Conservation (phyloP, 768 basidiomycete species). For the Leccinum barrowsii region DNA sequence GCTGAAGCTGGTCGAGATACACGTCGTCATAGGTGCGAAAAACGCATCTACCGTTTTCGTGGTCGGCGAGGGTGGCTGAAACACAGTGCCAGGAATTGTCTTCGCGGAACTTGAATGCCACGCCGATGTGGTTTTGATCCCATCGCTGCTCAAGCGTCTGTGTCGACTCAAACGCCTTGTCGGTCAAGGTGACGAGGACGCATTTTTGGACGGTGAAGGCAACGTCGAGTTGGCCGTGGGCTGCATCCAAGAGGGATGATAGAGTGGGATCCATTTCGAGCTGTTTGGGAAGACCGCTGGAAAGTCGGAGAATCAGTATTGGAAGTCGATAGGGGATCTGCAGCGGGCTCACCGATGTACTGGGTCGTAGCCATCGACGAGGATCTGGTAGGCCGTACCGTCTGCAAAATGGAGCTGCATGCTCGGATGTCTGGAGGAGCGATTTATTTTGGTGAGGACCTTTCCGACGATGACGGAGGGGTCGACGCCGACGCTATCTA, state of each 20-base stretch:
- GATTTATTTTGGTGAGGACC: slow-evolving; percentile 36
- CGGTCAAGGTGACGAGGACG: slow-evolving; percentile 49
- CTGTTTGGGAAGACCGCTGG: slow-evolving; percentile 51
- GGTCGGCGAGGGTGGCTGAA: slow-evolving; percentile 58
- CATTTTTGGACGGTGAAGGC: slow-evolving; percentile 49
- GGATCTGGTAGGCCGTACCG: slow-evolving; percentile 43
- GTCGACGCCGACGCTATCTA: slow-evolving; percentile 34
- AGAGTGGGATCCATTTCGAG: slow-evolving; percentile 50
- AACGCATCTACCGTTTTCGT: slow-evolving; percentile 43
- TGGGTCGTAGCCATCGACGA: slow-evolving; percentile 64
- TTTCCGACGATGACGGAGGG: slow-evolving; percentile 44
- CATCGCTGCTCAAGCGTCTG: slow-evolving; percentile 28
- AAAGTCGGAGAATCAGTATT: background rate
- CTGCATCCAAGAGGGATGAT: slow-evolving; percentile 40
- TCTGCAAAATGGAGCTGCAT: slow-evolving; percentile 49
- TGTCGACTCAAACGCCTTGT: slow-evolving; percentile 53
- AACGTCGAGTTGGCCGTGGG: slow-evolving; percentile 29
- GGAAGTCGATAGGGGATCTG: background rate
- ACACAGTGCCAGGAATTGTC: slow-evolving; percentile 57
- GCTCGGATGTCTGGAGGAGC: slow-evolving; percentile 43
- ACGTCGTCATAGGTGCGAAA: slow-evolving; percentile 63
- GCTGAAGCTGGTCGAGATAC: slow-evolving; percentile 46
- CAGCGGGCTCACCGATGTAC: slow-evolving; percentile 34
- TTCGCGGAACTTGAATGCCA: slow-evolving; percentile 55
- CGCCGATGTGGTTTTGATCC: slow-evolving; percentile 34